Percentiles rank a stretch among this genome's conserved stretches.
These are phyloP conservation scores for Globisporangium radiosum DNA, from an alignment of 352 stramenopile species.

Conservation along the genomic window DNA sequence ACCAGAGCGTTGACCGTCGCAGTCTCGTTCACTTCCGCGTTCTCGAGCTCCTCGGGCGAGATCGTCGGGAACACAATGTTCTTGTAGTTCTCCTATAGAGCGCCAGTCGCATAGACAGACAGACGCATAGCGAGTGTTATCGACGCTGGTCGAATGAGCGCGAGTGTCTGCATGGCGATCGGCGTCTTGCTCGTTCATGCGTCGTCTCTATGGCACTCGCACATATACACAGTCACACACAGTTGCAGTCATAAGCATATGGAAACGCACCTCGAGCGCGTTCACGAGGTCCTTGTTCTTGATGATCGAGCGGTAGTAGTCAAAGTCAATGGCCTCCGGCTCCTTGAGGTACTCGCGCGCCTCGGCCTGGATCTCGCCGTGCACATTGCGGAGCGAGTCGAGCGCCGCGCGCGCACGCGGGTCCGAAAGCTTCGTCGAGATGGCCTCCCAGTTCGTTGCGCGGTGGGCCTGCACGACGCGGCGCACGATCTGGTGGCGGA, in stretches of 20 bases:
- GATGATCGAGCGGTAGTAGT: constrained; percentile 80
- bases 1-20: constrained; percentile 70
- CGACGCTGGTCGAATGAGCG: too few species aligned
- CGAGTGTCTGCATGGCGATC: neutral
- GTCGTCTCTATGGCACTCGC: neutral
- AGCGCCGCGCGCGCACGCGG: constrained; percentile 67
- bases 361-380: constrained; percentile 74
- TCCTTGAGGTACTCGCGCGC: constrained; percentile 67
- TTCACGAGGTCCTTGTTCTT: constrained; percentile 88
- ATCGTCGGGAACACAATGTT: constrained; percentile 80
- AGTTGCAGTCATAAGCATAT: neutral
- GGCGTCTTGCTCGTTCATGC: too few species aligned
- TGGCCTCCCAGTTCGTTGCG: constrained; percentile 58
- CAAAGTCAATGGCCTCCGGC: constrained; percentile 81
- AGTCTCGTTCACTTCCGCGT: constrained; percentile 68
- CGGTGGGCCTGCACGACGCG: constrained; percentile 42
- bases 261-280: constrained; percentile 47
- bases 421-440: constrained; percentile 74
- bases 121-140: neutral
- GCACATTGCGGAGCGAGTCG: constrained; percentile 69
- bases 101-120: neutral
- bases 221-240: neutral
- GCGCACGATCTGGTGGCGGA: constrained; percentile 73
- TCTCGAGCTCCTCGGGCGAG: constrained; percentile 65
- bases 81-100: constrained; percentile 65